phyloP scores from a whole-genome alignment of 2,329 filamentous ascomycete species.

The Colletotrichum neosansevieriae region DNA sequence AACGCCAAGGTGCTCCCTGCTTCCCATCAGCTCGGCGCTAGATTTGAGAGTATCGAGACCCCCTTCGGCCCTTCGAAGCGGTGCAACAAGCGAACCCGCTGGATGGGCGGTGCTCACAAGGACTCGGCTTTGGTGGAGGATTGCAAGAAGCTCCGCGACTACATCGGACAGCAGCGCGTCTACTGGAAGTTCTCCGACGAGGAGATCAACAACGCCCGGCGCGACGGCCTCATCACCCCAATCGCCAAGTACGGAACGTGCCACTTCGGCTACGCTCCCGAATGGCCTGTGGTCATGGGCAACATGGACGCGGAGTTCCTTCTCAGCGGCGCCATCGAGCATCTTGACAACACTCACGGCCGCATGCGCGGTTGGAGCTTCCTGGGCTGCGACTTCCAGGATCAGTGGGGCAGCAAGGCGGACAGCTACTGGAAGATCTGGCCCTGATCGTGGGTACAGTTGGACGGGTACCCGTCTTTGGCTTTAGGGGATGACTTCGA shows the following conservation, averaged over 20 bases:
- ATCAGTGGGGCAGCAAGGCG: conserved; percentile 14
- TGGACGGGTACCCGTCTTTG: rapidly evolving
- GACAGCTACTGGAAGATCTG: conserved; percentile 12
- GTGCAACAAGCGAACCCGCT: conserved; percentile 15
- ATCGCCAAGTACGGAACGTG: conserved; percentile 29
- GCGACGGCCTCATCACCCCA: background rate
- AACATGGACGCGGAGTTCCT: conserved; percentile 30
- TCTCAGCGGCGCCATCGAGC: conserved; percentile 4
- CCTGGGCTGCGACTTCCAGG: background rate
- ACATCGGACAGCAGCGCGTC: background rate
- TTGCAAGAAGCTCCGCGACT: conserved; percentile 26
- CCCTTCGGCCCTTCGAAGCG: conserved; percentile 27
- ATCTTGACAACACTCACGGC: conserved; percentile 17
- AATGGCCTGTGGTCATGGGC: conserved; percentile 6
- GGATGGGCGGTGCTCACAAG: conserved; percentile 17
- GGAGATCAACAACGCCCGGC: background rate
- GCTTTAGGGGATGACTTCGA: background rate
- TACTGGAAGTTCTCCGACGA: conserved; percentile 21
- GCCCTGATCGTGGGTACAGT: background rate
- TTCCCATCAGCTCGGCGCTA: background rate
- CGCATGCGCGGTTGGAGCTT: conserved; percentile 22
- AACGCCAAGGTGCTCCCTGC: conserved; percentile 1
- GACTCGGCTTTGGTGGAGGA: conserved; percentile 26
- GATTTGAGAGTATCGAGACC: conserved; percentile 4
- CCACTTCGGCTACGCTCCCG: conserved; percentile 3